Conservation (phyloP, 2,329 filamentous ascomycete species). For the Apiospora aurea region DNA sequence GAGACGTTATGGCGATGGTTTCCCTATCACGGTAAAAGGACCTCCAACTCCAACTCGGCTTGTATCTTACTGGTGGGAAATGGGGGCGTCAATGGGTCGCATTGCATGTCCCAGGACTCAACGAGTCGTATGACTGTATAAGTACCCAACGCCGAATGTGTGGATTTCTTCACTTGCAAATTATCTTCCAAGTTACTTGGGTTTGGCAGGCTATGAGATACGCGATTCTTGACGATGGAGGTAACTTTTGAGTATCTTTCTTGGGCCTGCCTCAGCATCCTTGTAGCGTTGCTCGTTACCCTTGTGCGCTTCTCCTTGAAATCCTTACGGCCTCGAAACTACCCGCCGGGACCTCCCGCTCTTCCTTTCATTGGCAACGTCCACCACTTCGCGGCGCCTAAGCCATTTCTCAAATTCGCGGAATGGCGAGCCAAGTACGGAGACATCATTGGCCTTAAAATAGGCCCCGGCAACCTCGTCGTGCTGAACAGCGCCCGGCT, state of each 20-base stretch:
- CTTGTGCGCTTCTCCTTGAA: constrained; percentile 25
- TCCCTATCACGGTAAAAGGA: neutral
- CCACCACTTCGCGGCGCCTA: constrained; percentile 25
- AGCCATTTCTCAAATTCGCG: constrained; percentile 26
- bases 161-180: neutral
- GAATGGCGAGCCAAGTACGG: constrained; percentile 25
- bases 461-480: constrained; percentile 28
- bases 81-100: neutral
- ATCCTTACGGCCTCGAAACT: constrained; percentile 22
- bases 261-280: neutral
- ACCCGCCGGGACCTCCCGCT: constrained; percentile 24
- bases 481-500: constrained; percentile 26
- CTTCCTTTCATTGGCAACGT: constrained; percentile 26
- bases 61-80: neutral
- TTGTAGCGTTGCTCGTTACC: neutral
- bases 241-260: neutral
- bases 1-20: neutral
- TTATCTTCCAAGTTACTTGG: no score
- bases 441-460: constrained; percentile 29
- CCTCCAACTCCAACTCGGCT: neutral
- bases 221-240: neutral
- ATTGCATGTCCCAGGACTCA: neutral
- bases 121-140: neutral
- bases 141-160: neutral
- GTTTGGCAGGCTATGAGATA: neutral